Conservation (phyloP, 768 basidiomycete genomes). For the Cubamyces lactineus region DNA sequence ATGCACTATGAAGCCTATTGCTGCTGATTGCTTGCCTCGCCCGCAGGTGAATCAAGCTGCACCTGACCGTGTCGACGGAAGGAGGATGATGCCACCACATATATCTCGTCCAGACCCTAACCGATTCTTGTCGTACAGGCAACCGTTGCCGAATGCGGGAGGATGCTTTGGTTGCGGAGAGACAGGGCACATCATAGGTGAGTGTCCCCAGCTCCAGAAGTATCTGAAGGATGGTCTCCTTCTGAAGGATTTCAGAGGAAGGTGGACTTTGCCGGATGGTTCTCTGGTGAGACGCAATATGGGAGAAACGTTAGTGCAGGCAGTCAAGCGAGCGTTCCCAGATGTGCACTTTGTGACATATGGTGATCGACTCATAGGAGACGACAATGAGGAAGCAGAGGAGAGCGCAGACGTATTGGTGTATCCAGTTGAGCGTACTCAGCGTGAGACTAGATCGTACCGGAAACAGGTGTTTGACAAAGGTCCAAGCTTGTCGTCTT, state of each 20-base stretch:
- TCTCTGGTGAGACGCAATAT: background rate
- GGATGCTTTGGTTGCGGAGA: constrained; percentile 21
- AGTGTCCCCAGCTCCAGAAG: constrained; percentile 1
- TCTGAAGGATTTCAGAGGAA: background rate
- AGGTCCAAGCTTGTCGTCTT: background rate
- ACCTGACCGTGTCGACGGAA: too few relatives aligned
- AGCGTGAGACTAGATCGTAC: background rate
- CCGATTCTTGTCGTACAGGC: background rate
- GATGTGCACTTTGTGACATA: background rate
- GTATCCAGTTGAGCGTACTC: background rate
- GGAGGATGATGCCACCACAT: constrained; percentile 1
- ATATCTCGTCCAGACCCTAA: background rate
- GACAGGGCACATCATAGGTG: constrained; percentile 7
- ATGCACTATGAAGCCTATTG: background rate
- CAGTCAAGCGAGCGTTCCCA: constrained; percentile 1
- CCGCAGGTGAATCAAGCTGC: background rate
- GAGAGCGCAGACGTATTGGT: background rate
- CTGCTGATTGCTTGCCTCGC: background rate
- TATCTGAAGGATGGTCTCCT: constrained; percentile 9
- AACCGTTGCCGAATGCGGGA: background rate
- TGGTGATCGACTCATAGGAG: background rate
- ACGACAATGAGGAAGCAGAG: background rate
- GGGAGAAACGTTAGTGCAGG: constrained; percentile 10
- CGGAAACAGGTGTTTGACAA: background rate
- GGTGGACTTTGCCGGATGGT: constrained; percentile 4